Base-by-base conservation (phyloP, 2,329 filamentous ascomycete genomes). In the Claviceps sp. region DNA sequence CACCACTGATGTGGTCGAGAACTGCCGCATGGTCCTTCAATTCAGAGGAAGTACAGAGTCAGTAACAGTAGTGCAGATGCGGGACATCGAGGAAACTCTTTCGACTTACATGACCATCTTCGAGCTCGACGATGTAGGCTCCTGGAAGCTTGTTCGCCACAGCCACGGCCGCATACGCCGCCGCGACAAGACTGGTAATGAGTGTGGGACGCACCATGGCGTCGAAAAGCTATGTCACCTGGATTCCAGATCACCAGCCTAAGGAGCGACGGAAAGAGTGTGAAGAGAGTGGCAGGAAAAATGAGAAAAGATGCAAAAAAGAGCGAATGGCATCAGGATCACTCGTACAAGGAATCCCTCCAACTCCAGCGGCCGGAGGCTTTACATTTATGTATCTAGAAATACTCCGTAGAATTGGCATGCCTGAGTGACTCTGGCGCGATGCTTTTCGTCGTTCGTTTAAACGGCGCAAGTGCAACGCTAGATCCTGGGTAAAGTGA, bases 41-140 rank as follows among this genome's bases (percentile, higher is more conserved):
- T 23, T 23, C 22, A 23, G 2, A 23, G 40, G 11, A 4, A 23
- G 3, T 23, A 23, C 22, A 23, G 22, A 23, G 2, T 23, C 22
- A 23, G 22, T 23, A 23, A 23, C 22, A 23, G 22, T 23, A 23
- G 22, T 23, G 22, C n/a, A n/a, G n/a, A n/a, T n/a, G n/a, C n/a
- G 5, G 22, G 5, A 23, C 3, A 23, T 23, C n/a, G 22, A 23
- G 22, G 3, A 23, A 23, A 16, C 13, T 37, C 23, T 48, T 40
- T 38, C 36, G 17, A 48, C 51, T 58, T 62, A 77, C 75, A 58
- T 73, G 64, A 8, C 67, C 66, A 20, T 75, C 70, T 45, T 77
- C 71, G 50, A 78, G 74, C 56, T 79, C 75, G 53, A 79, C 68
- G 55, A 79, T 74, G 62, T 72, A 79, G 26, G 71, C 71, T 20